A percentile compares a stretch with the other conserved stretches of the same genome.
Conservation (phyloP, 179 eudicot genomes). For the Carnegiea gigantea region DNA sequence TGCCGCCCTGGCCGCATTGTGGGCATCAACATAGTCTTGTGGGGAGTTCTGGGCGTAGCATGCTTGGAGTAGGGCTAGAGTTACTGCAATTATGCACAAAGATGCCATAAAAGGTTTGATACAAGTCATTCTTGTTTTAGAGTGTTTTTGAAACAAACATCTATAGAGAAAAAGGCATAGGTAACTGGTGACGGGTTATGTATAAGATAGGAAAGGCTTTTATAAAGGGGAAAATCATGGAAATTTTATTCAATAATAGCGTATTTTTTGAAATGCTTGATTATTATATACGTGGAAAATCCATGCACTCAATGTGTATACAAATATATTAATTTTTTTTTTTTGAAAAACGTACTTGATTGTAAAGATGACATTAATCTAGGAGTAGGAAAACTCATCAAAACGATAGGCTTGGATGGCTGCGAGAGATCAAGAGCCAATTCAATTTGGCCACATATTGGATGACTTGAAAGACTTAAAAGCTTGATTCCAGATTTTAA, state of each 20-base stretch:
- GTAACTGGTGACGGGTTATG: background rate
- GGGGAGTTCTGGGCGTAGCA: constrained; percentile 40
- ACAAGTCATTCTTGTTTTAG: background rate
- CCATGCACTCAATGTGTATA: background rate
- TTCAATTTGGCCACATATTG: background rate
- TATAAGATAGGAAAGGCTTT: background rate
- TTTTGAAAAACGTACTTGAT: too few species aligned
- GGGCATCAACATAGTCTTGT: constrained; percentile 37
- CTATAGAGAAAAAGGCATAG: background rate
- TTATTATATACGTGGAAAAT: background rate
- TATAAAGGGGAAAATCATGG: background rate
- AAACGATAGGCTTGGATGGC: background rate
- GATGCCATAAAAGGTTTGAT: background rate
- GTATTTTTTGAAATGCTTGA: background rate
- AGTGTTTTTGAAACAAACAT: too few species aligned
- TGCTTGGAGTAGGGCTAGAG: constrained; percentile 9
- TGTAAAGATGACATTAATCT: background rate
- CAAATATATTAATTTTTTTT: too few species aligned
- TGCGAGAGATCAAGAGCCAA: background rate
- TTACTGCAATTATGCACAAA: background rate
- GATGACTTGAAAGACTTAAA: background rate
- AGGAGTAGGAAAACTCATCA: background rate
- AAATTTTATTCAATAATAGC: background rate
- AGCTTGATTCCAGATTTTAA: background rate
- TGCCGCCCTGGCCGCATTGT: constrained; percentile 35